These are phyloP conservation scores for Singerocomus inundabilis DNA, from an alignment of 1,284 basidiomycete species.

Conservation along the genomic window DNA sequence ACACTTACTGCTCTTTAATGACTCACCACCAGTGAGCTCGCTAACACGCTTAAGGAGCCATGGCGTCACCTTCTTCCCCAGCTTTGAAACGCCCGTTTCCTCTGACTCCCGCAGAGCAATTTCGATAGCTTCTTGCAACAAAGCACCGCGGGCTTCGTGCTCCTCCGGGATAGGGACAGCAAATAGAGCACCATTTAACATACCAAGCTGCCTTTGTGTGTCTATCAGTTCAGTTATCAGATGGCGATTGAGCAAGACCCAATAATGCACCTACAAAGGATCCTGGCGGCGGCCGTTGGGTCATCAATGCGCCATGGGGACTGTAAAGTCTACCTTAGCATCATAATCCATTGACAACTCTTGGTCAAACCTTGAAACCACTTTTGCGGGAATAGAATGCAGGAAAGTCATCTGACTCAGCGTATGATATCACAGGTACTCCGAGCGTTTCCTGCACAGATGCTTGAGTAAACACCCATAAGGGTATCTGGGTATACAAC, in stretches of 20 bases:
- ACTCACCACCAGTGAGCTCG: constrained; percentile 77
- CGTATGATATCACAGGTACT: constrained; percentile 87
- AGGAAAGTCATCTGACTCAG: constrained; percentile 79
- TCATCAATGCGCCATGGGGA: constrained; percentile 68
- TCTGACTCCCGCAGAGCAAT: constrained; percentile 85
- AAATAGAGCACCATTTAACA: constrained; percentile 77
- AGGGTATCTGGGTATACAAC: constrained; percentile 16
- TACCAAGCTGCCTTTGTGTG: constrained; percentile 58
- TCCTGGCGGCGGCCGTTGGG: constrained; percentile 61
- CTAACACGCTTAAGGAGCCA: constrained; percentile 89
- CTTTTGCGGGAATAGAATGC: constrained; percentile 90
- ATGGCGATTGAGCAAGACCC: neutral
- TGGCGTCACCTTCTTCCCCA: constrained; percentile 92
- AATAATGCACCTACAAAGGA: constrained; percentile 57
- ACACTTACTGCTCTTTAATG: constrained; percentile 66
- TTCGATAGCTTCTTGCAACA: constrained; percentile 81
- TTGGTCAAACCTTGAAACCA: constrained; percentile 61
- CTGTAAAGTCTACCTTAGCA: constrained; percentile 36
- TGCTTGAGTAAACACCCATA: neutral
- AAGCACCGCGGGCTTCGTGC: constrained; percentile 64
- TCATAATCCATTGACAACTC: neutral
- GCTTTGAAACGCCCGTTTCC: constrained; percentile 74
- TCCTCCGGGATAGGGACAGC: constrained; percentile 88
- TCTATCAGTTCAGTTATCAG: constrained; percentile 40
- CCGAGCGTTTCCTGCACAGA: constrained; percentile 88